These are phyloP conservation scores for Trametes villosa DNA, from an alignment of 768 basidiomycete genomes.

Conservation along the genomic window DNA sequence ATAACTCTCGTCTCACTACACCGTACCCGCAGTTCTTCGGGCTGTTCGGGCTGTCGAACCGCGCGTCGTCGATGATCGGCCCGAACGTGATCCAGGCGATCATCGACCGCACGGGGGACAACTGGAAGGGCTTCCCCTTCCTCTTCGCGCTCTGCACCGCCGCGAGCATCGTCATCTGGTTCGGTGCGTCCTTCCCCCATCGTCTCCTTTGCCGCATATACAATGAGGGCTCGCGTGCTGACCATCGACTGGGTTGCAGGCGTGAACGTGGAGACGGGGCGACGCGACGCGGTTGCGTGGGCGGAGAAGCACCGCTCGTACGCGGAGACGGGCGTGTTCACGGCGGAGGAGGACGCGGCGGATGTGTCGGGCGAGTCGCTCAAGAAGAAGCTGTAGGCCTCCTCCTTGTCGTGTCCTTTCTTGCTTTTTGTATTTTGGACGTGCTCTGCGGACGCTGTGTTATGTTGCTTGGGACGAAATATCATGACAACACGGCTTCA, in stretches of 20 bases:
- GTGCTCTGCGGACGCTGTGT: too few relatives aligned
- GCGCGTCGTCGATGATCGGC: constrained; percentile 86
- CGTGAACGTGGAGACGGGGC: constrained; percentile 44
- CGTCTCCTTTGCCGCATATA: not conserved
- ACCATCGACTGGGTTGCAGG: constrained; percentile 7
- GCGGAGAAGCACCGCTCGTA: constrained; percentile 37
- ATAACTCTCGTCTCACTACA: not conserved
- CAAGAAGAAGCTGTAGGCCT: constrained; percentile 6
- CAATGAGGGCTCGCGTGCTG: not conserved
- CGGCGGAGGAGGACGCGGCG: constrained; percentile 28
- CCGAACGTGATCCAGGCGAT: constrained; percentile 87
- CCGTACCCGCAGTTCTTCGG: constrained; percentile 70
- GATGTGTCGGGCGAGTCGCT: constrained; percentile 20
- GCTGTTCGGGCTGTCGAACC: constrained; percentile 81
- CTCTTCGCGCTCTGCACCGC: constrained; percentile 69
- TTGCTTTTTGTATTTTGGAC: too few relatives aligned
- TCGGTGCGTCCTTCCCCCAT: constrained; percentile 44
- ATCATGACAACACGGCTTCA: too few relatives aligned
- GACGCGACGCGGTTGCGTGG: constrained; percentile 45
- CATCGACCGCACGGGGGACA: constrained; percentile 70
- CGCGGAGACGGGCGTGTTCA: constrained; percentile 28
- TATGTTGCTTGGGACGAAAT: too few relatives aligned
- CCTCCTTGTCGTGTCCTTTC: too few relatives aligned
- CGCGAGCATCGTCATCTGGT: constrained; percentile 80
- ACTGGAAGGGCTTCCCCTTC: constrained; percentile 87